Conservation (phyloP, 2,329 filamentous ascomycete genomes). For the Cercospora citrullina region DNA sequence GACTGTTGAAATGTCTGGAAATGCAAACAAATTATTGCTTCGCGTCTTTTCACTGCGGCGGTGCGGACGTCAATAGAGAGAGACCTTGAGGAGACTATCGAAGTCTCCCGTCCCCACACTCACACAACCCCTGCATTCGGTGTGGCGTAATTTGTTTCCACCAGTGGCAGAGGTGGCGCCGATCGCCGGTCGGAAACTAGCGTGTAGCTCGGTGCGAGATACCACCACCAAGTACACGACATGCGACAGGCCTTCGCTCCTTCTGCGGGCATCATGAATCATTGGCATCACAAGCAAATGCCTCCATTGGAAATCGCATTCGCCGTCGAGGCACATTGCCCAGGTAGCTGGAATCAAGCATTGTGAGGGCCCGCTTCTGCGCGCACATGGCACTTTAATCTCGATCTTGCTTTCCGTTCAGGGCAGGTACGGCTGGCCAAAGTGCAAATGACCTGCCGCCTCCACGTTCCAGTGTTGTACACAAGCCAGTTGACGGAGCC, state of each 20-base stretch:
- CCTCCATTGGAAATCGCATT: not conserved
- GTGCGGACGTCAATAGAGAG: not conserved
- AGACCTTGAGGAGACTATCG: not conserved
- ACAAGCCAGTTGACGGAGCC: not conserved
- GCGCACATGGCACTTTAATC: not conserved
- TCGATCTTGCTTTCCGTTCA: not conserved
- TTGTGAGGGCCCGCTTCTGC: not conserved
- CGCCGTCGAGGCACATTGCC: not conserved
- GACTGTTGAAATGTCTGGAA: not conserved
- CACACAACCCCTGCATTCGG: slow-evolving; percentile 1
- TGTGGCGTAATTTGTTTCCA: slow-evolving; percentile 2
- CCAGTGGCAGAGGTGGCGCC: slow-evolving; percentile 4
- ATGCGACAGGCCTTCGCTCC: not conserved
- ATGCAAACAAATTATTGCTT: not conserved
- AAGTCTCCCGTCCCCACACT: not conserved
- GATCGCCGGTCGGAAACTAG: not conserved
- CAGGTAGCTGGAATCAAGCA: not conserved
- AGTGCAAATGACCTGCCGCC: not conserved
- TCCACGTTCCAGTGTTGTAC: not conserved
- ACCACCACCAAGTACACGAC: not conserved
- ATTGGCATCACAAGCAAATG: not conserved
- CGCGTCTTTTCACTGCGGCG: not conserved
- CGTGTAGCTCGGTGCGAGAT: not conserved
- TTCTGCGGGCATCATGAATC: not conserved
- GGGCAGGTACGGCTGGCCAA: not conserved